Base-by-base conservation (phyloP, 192 early-diverging fungal species). In the Dissophora globulifera region DNA sequence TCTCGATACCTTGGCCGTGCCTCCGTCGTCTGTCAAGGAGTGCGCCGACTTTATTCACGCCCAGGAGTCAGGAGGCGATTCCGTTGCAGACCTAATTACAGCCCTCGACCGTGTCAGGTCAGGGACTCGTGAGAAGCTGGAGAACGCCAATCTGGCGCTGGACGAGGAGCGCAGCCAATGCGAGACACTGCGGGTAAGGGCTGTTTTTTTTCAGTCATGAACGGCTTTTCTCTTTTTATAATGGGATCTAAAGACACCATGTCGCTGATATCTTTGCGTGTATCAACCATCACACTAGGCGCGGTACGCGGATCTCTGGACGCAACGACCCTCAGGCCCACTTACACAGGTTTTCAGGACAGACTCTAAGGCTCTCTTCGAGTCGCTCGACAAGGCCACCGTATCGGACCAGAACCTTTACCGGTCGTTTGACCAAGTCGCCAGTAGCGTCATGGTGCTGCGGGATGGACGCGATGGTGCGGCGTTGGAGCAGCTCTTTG, bases 151-250 rank as follows among this genome's bases (percentile, higher is more conserved):
- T 5, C 48, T 90, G 58, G 58, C 85, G 27, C 70, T 98, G 45
- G 96, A 98, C 63, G 89, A 92, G 29, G 96, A 98, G 84, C 92
- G 93, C 68, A 85, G 84, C 52, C 93, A 93, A 32, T 95, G 91
- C 71, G 94, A 97, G 51, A 74, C 63, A 3, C 82, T 90, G 67
- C 62, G 92, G 61, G 91, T 94, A 82, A 69, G 69, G 0, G 32
- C 11, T n/a, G n/a, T n/a, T n/a, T n/a, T n/a, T n/a, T n/a, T n/a
- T n/a, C n/a, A n/a, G n/a, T n/a, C n/a, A n/a, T n/a, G n/a, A n/a
- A n/a, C n/a, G n/a, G n/a, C n/a, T n/a, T n/a, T n/a, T n/a, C n/a
- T n/a, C n/a, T n/a, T n/a, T n/a, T n/a, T n/a, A n/a, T n/a, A n/a
- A n/a, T n/a, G n/a, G n/a, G n/a, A n/a, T n/a, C n/a, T n/a, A n/a